Conservation (phyloP, 176 grass and related monocot genomes). For the Urochloa ruziziensis region DNA sequence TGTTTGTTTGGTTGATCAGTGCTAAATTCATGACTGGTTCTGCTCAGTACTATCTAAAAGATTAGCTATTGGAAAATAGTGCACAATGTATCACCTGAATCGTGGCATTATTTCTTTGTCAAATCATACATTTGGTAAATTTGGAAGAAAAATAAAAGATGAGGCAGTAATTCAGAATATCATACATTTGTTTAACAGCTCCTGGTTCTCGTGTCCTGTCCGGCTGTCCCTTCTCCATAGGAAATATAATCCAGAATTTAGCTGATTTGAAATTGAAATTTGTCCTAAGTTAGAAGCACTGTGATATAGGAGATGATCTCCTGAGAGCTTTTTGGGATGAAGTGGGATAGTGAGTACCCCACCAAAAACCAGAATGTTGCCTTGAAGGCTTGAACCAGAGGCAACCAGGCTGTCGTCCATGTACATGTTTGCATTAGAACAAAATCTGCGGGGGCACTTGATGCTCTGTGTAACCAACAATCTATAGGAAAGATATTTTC, state of each 20-base stretch:
- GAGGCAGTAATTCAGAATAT: neutral
- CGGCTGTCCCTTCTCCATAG: neutral
- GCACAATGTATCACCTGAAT: neutral
- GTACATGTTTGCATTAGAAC: neutral
- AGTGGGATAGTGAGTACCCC: neutral
- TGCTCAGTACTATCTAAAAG: neutral
- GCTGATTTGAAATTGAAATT: neutral
- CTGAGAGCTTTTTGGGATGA: neutral
- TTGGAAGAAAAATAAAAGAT: neutral
- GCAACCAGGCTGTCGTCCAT: neutral
- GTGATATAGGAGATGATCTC: neutral
- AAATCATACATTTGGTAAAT: neutral
- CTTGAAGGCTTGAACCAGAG: neutral
- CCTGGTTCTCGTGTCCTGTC: neutral
- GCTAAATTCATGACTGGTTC: neutral
- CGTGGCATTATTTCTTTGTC: neutral
- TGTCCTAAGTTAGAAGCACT: neutral
- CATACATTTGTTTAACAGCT: neutral
- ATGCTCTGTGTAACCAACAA: neutral
- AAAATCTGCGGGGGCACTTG: neutral
- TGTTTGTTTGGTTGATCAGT: constrained; percentile 1
- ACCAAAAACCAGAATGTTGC: neutral
- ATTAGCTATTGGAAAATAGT: neutral
- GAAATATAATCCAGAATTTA: neutral
- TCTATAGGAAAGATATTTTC: neutral